Evolutionary conservation across 306 rosid species (phyloP).

Genomic region (Parietaria judaica): DNA sequence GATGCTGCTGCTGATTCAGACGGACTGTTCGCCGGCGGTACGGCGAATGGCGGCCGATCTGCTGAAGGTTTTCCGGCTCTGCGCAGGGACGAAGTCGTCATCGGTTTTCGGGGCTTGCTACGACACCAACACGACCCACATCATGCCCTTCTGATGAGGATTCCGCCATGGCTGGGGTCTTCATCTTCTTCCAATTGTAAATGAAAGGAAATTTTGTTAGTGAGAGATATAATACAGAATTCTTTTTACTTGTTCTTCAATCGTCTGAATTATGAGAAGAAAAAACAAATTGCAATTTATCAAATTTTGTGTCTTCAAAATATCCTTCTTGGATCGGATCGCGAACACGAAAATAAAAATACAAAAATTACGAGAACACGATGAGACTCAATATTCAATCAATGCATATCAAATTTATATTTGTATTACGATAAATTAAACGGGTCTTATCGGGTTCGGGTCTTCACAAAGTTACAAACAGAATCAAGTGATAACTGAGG

Average conservation of each 20-base stretch:
- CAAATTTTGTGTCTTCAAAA: no score
- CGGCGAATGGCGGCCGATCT: slow-evolving; percentile 78
- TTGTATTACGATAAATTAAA: no score
- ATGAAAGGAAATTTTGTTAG: slow-evolving; percentile 62
- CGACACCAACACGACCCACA: slow-evolving; percentile 80
- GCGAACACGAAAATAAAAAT: no score
- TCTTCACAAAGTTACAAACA: no score
- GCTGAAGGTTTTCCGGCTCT: slow-evolving; percentile 68
- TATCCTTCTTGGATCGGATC: no score
- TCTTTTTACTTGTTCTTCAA: not conserved
- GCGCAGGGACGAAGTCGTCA: slow-evolving; percentile 31
- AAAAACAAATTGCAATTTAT: no score
- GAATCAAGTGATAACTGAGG: no score
- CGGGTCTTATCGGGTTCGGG: no score
- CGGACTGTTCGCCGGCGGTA: slow-evolving; percentile 60
- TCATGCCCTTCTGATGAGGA: slow-evolving; percentile 66
- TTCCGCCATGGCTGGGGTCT: not conserved
- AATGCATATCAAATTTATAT: no score
- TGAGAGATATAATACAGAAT: not conserved
- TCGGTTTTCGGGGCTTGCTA: slow-evolving; percentile 59
- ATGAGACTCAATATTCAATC: no score
- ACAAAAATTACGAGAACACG: no score
- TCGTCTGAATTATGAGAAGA: no score
- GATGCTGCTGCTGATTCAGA: slow-evolving; percentile 82
- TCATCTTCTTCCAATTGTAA: slow-evolving; percentile 29